Evolutionary conservation across 1,284 basidiomycete species (phyloP), one percentile per base, ranked within the genome.

Genomic region (Tylopilus sp.): DNA sequence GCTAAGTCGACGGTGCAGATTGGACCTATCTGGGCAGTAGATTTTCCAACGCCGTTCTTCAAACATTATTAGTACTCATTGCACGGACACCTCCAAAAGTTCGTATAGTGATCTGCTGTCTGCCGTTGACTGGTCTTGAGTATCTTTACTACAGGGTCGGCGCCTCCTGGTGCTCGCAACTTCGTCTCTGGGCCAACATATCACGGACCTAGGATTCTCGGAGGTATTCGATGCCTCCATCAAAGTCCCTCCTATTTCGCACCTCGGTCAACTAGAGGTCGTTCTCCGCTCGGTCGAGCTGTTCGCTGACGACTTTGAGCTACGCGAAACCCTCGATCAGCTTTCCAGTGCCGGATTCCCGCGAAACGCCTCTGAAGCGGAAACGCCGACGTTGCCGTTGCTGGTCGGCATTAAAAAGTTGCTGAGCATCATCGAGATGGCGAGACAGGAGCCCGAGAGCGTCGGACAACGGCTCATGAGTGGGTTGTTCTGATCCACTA

Each of bases 21-120:
- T 99, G 93, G 89, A 95, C 95, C n/a, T 93, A 95, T 4, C 91
- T 99, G 70, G 96, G 96, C 2, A 93, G 91, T 13, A 79, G 95
- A 44, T 99, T 98, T 75, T 97, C 93, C 3, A 99, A 99, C 66
- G 77, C 86, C 12, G 92, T 99, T 10, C 74, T 99, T 30, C 97
- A 99, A 70, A 81, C 95, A 0, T 72, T 99, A 15, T 77, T 97
- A 44, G 95, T 99, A 0, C 75, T 99, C 26, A 82, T 99, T 54
- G 84, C 83, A 50, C 88, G 91, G 59, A 79, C 90, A 56, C 97
- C 97, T 41, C 97, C 97, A 1, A 97, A 98, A 78, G 90, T 90
- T 55, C 42, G 72, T 59, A 21, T 15, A 15, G 28, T 28, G 36
- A 13, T 5, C n/a, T 39, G 15, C 16, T 6, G 38, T 37, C 29